Percentiles rank a stretch among this genome's conserved stretches.
phyloP scores from a whole-genome alignment of 208 protist species.

The Zelonia costaricensis region DNA sequence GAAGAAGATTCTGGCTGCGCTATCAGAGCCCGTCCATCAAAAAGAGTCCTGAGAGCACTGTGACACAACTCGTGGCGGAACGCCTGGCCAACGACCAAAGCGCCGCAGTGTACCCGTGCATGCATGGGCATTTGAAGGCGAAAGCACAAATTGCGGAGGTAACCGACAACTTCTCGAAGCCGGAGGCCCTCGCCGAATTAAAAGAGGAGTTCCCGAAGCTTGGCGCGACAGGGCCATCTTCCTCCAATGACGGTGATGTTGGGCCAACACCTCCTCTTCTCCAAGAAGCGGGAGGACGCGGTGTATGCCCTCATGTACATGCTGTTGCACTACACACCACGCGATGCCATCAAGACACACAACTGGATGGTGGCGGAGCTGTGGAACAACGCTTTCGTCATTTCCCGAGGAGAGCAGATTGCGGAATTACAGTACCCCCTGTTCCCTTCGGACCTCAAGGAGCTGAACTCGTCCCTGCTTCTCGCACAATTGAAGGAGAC shows the following conservation, averaged over 20 bases:
- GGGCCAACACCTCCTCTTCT: background rate
- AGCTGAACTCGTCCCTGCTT: background rate
- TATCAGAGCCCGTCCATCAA: background rate
- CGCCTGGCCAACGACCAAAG: background rate
- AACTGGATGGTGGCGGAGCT: background rate
- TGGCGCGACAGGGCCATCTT: background rate
- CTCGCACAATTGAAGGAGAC: background rate
- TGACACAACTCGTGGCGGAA: background rate
- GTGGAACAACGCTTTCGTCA: background rate
- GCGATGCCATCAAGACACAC: background rate
- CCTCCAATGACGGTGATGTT: background rate
- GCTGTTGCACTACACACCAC: background rate
- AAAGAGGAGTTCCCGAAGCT: background rate
- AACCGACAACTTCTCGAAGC: background rate
- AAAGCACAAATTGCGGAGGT: background rate
- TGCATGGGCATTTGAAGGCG: background rate
- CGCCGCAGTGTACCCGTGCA: background rate
- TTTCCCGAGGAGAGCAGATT: background rate
- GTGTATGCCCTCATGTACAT: background rate
- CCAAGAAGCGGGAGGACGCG: background rate
- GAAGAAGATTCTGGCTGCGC: background rate
- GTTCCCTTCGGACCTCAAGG: background rate
- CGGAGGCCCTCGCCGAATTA: background rate
- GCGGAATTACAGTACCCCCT: background rate
- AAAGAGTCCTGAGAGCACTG: background rate